Evolutionary conservation across 352 stramenopile genomes (phyloP), one percentile per base, ranked within the genome.

Genomic region (Pythium plurisporium): DNA sequence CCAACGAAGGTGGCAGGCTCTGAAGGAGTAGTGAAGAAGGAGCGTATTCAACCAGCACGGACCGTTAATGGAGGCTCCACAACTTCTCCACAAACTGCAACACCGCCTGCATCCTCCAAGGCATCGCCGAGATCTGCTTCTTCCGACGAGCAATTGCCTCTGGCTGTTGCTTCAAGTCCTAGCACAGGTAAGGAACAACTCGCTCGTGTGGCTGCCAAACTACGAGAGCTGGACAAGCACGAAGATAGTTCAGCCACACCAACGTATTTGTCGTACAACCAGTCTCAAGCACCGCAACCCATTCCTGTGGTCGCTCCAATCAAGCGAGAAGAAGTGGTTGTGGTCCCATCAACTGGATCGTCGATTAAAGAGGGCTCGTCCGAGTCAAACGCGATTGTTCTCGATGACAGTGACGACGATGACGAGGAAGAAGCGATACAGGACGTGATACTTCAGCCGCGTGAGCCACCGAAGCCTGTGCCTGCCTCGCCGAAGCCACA

Each of bases 381-480:
- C 17, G 53, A 69, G 6, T 60, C 45, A 5, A 81, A 73, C 38
- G 79, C 76, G 1, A 87, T 89, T 19, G 64, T 83, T 0, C 45
- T 89, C 40, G 74, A 82, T 50, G 74, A 80, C 26, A 86, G 73
- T 14, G 79, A 75, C 30, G 67, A 74, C 2, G 49, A 47, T 5
- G 41, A 59, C 4, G 50, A 58, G 4, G 50, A 49, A 9, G 37
- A 41, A 15, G 37, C 8, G 15, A 14, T 10, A 3, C 25, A 17
- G 22, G 38, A 29, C 15, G 26, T 26, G 8, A n/a, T 36, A 12
- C n/a, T 43, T 29, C 48, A 38, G 9, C 26, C 26, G 20, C 44
- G 45, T 30, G 27, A 30, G 25, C 10, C 31, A 53, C 45, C 14
- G 3, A 9, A 23, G 5, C 17, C 26, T n/a, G 23, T 23, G 23